Percentiles rank a stretch among this genome's conserved stretches.
phyloP scores from a whole-genome alignment of 2,329 filamentous ascomycete species.

The Podosphaera fusca region DNA sequence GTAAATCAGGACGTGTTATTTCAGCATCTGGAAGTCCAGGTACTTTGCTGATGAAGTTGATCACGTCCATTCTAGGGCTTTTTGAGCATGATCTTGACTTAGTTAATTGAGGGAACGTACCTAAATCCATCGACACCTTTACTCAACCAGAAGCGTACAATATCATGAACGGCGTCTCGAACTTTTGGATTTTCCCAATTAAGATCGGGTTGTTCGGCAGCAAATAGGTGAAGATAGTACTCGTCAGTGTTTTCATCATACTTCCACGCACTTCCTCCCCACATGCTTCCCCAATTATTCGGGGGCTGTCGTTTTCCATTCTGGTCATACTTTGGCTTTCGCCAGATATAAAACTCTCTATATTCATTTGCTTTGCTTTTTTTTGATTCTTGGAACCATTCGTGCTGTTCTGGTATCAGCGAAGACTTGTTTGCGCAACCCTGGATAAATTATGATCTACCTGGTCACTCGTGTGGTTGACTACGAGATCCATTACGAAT shows the following conservation, averaged over 20 bases:
- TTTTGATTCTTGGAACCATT: conserved; percentile 33
- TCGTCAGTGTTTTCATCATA: conserved; percentile 27
- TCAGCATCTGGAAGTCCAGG: conserved; percentile 30
- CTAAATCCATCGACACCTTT: conserved; percentile 31
- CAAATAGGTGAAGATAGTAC: conserved; percentile 39
- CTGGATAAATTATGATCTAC: conserved; percentile 9
- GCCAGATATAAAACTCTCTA: conserved; percentile 45
- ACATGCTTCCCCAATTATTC: conserved; percentile 22
- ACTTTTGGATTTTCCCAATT: conserved; percentile 52
- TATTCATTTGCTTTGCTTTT: conserved; percentile 25
- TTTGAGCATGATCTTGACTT: neutral
- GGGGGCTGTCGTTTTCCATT: conserved; percentile 19
- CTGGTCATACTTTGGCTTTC: conserved; percentile 16
- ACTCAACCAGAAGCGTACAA: conserved; percentile 54
- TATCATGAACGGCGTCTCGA: conserved; percentile 42
- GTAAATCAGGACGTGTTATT: conserved; percentile 19
- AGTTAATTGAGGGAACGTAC: conserved; percentile 1
- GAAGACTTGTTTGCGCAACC: neutral
- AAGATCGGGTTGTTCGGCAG: conserved; percentile 47
- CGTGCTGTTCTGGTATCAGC: conserved; percentile 20
- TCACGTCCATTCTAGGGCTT: conserved; percentile 32
- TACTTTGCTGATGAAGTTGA: conserved; percentile 43
- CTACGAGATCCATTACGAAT: conserved; percentile 47
- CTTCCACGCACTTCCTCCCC: conserved; percentile 26
- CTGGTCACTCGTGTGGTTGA: conserved; percentile 37